Evolutionary conservation across 371 early-diverging fungal genomes (phyloP).

Genomic region (Apophysomyces ossiformis): DNA sequence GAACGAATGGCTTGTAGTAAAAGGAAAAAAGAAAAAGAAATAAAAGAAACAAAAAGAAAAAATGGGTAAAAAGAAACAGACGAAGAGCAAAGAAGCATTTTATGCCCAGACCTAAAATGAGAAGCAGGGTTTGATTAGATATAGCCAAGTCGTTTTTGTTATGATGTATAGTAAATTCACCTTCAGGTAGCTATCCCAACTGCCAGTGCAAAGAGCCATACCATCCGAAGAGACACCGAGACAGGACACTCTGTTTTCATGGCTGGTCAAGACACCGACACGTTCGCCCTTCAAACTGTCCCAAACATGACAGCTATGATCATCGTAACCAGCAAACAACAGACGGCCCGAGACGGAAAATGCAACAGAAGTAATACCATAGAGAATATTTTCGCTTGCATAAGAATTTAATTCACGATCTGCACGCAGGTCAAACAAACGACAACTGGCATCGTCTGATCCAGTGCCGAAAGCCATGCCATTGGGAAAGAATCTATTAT

Average conservation of each 20-base stretch:
- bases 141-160: background rate
- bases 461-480: constrained; percentile 97
- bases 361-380: constrained; percentile 96
- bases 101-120: constrained; percentile 2
- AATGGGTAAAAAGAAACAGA: background rate
- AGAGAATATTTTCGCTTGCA: constrained; percentile 92
- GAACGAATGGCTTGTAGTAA: constrained; percentile 1
- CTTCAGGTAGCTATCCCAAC: constrained; percentile 96
- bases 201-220: constrained; percentile 97
- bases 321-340: constrained; percentile 97
- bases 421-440: constrained; percentile 95
- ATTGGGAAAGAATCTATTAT: constrained; percentile 90
- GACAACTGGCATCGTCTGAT: constrained; percentile 97
- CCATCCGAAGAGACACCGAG: constrained; percentile 95
- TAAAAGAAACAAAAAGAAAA: background rate
- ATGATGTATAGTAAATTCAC: constrained; percentile 26
- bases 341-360: constrained; percentile 95
- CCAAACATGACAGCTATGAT: constrained; percentile 98
- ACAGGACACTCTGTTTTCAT: constrained; percentile 97
- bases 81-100: background rate
- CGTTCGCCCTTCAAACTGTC: constrained; percentile 95
- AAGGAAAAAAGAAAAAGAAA: background rate
- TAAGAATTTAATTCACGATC: constrained; percentile 96
- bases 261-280: constrained; percentile 93
- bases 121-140: background rate